Evolutionary conservation across 164 flowering plant species (phyloP), one percentile per base, ranked within the genome.

Genomic region (Tinospora cordifolia): DNA sequence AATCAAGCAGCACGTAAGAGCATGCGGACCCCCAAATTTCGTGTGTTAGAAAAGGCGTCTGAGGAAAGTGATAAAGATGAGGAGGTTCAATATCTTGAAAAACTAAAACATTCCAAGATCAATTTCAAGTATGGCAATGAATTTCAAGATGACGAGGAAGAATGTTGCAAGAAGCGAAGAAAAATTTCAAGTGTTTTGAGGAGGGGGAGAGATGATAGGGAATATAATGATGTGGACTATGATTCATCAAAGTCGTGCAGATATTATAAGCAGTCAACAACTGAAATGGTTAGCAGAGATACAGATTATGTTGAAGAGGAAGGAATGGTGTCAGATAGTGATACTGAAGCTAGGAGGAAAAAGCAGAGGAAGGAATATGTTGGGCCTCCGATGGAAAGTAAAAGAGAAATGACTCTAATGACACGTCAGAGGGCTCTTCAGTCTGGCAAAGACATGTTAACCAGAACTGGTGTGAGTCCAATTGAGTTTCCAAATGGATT

Each of bases 361-460:
- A 87, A 81, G 72, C 86, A 71, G 41, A 82, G 68, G 82, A 92
- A 82, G 79, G 97, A 88, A 74, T 73, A 80, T 47, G 72, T 80
- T 72, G 92, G 87, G 69, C 63, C 75, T 3, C 72, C 79, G 68
- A 70, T 77, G 72, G 96, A 89, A 68, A 75, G 71, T 59, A 92
- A 81, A 80, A 89, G 79, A 82, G 97, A 91, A 78, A 78, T 87
- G 67, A 72, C 87, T 76, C 87, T 95, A 6, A 92, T 96, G 21
- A 86, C 88, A 1, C 97, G 99, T 47, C 99, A 91, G 74, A 78
- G 98, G 65, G 98, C 99, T n/a, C 93, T 92, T 75, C 90, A 88
- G 71, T 84, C 89, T 0, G 87, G 91, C 73, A 94, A 83, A 80
- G 97, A 88, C 72, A 70, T 76, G 34, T 81, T 92, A 71, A 72